These are phyloP conservation scores for Yarrowia deformans DNA, from an alignment of 805 yeast genomes.

Conservation along the genomic window DNA sequence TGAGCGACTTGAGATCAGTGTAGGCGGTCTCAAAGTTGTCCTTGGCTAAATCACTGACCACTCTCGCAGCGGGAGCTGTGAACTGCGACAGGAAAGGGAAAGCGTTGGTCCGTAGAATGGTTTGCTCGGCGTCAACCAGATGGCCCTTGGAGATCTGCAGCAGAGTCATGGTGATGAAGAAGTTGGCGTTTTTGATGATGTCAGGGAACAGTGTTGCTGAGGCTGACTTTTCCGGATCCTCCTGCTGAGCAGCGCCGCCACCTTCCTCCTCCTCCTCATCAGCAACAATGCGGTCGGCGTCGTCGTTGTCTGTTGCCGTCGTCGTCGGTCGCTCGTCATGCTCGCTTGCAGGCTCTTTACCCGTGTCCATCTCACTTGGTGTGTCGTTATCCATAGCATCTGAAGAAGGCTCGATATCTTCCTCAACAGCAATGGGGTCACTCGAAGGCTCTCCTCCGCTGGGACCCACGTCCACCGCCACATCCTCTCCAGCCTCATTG, in stretches of 20 bases:
- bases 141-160: conserved; percentile 15
- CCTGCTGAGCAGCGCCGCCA: not conserved
- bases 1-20: conserved; percentile 2
- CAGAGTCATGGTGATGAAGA: conserved; percentile 9
- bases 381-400: conserved; percentile 11
- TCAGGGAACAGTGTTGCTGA: conserved; percentile 18
- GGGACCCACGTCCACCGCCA: not conserved
- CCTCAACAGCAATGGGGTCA: not conserved
- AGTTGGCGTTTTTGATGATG: conserved; percentile 24
- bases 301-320: not conserved
- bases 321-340: not conserved
- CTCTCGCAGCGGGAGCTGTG: not conserved
- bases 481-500: conserved; percentile 5
- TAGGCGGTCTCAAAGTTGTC: conserved; percentile 27
- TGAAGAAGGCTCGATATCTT: not conserved
- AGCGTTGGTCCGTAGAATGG: not conserved
- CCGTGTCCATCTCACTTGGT: conserved; percentile 11
- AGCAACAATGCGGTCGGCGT: conserved; percentile 1
- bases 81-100: conserved; percentile 1
- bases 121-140: conserved; percentile 19
- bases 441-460: conserved; percentile 1
- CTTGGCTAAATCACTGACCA: not conserved
- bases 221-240: not conserved
- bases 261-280: conserved; percentile 6
- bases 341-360: conserved; percentile 9